Conservation (phyloP, 495 filamentous ascomycete genomes). For the Acidiella bohemica region DNA sequence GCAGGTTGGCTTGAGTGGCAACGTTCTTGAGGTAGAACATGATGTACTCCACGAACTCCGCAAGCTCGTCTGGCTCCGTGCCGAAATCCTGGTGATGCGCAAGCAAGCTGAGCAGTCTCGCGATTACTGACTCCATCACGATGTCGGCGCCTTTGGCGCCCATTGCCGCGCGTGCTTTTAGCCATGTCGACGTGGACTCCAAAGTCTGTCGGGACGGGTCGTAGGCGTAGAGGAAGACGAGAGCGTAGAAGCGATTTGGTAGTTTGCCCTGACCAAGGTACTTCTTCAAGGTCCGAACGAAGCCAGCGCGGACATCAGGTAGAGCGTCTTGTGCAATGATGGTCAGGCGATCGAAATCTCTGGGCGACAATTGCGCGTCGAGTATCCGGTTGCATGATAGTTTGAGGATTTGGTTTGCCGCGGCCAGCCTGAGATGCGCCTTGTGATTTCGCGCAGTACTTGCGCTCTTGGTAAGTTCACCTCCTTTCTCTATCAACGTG, state of each 20-base stretch:
- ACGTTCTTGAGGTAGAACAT: constrained; percentile 76
- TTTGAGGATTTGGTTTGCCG: constrained; percentile 72
- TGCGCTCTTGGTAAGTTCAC: constrained; percentile 62
- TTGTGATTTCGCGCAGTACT: constrained; percentile 63
- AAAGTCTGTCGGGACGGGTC: constrained; percentile 61
- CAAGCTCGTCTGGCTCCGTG: constrained; percentile 50
- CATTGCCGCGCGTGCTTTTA: constrained; percentile 53
- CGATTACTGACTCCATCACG: constrained; percentile 72
- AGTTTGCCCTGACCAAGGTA: constrained; percentile 53
- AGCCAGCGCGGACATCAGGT: constrained; percentile 59
- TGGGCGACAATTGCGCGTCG: constrained; percentile 57
- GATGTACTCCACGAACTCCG: constrained; percentile 73
- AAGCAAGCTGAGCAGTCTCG: constrained; percentile 71
- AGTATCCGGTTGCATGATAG: constrained; percentile 57
- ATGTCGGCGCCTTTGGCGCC: constrained; percentile 40
- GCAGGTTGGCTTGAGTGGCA: constrained; percentile 73
- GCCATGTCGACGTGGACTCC: constrained; percentile 69
- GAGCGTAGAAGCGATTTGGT: constrained; percentile 65
- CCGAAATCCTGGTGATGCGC: constrained; percentile 92
- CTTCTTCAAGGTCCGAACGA: constrained; percentile 76
- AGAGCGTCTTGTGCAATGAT: constrained; percentile 64
- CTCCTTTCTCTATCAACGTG: constrained; percentile 55
- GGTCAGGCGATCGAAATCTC: constrained; percentile 67
- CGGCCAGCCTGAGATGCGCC: constrained; percentile 62
- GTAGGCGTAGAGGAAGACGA: constrained; percentile 80